Evolutionary conservation across 768 basidiomycete genomes (phyloP).

Genomic region (Naematelia encephala): DNA sequence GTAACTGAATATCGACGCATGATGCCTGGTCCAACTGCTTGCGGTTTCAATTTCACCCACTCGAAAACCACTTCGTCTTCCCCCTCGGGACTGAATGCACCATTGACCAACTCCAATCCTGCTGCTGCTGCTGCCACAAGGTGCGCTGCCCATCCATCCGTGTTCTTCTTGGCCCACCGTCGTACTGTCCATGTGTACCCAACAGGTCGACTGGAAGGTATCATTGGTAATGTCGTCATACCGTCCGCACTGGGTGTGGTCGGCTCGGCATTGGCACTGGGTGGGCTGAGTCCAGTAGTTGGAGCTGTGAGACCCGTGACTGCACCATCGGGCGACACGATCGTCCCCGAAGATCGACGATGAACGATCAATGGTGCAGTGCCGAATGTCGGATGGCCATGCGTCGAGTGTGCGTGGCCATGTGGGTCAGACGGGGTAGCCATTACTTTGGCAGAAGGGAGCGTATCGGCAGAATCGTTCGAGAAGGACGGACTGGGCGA

Average conservation of each 20-base stretch:
- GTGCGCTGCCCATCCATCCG: constrained; percentile 39
- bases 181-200: constrained; percentile 47
- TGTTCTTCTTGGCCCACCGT: constrained; percentile 43
- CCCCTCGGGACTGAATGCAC: constrained; percentile 15
- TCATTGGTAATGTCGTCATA: constrained; percentile 14
- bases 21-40: constrained; percentile 5
- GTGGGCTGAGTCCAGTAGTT: neutral
- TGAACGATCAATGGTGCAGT: constrained; percentile 34
- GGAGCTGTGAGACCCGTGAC: constrained; percentile 5
- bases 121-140: constrained; percentile 35
- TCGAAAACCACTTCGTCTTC: constrained; percentile 48
- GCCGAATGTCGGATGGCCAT: constrained; percentile 37
- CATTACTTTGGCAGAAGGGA: neutral
- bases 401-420: neutral
- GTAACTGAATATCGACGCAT: constrained; percentile 10
- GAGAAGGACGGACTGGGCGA: neutral
- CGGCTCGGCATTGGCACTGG: neutral
- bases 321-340: constrained; percentile 8
- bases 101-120: constrained; percentile 29
- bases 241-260: neutral
- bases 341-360: constrained; percentile 18
- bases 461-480: neutral
- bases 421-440: neutral
- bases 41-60: constrained; percentile 39
- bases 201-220: constrained; percentile 36